phyloP scores from a whole-genome alignment of 2,329 filamentous ascomycete species.

The Diaporthe aspalathi region DNA sequence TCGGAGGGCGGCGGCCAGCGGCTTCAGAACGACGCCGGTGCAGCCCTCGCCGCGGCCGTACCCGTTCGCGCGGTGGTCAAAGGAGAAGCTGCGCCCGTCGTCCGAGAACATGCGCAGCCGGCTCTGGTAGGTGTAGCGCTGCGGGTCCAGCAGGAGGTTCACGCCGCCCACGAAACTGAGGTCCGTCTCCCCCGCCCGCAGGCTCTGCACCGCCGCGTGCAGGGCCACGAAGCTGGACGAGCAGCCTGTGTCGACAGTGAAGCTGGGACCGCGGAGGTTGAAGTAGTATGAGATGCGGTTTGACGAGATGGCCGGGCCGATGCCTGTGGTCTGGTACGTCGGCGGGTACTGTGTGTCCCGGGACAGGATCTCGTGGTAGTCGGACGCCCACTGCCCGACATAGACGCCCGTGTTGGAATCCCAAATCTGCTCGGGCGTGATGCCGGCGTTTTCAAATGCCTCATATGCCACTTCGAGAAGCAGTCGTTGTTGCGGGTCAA shows the following conservation, averaged over 20 bases:
- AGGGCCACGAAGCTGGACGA: background rate
- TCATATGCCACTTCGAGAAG: background rate
- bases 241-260: background rate
- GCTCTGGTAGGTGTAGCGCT: too few species aligned
- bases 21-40: too few species aligned
- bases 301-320: background rate
- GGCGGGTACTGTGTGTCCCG: background rate
- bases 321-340: fast-evolving
- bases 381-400: background rate
- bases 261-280: background rate
- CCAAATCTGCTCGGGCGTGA: background rate
- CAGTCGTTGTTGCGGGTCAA: background rate
- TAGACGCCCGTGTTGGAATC: background rate
- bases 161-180: background rate
- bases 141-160: too few species aligned
- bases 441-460: background rate
- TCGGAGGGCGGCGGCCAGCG: too few species aligned
- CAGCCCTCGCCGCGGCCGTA: too few species aligned
- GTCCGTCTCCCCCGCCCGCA: background rate
- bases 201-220: background rate
- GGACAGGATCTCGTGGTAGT: background rate
- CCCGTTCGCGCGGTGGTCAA: too few species aligned
- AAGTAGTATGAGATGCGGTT: background rate
- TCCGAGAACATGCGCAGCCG: too few species aligned
- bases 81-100: too few species aligned